Base-by-base conservation (phyloP, 345 rosid genomes). In the Boechera divaricarpa region DNA sequence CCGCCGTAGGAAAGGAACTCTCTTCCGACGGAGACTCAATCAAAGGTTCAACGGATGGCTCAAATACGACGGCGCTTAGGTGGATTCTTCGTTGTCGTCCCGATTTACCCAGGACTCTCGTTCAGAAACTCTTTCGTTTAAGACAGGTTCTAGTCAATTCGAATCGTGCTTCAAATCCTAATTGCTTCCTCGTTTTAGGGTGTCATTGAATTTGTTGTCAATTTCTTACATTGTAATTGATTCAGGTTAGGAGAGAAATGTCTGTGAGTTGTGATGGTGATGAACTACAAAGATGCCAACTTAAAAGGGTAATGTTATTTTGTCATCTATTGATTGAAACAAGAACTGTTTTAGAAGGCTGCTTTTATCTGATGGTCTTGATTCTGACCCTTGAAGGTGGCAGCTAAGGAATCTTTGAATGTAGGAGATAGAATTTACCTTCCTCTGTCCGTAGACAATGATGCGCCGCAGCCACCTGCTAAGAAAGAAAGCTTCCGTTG, bases 31-130 rank as follows among this genome's bases (percentile, higher is more conserved):
- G 59, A 49, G 15, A 56, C 7, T 52, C 73, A 0, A 42, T 36
- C n/a, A 74, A 74, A 74, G 31, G 12, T 4, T 33, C 73, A 9
- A 28, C 72, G 5, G 70, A 73, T 18, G 36, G 80, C 51, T 76
- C 86, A 11, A 57, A 5, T n/a, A 87, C 83, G 69, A 87, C 91
- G 62, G 98, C 97, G 53, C 80, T 94, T 33, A 89, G 86, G 83
- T 94, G 97, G 98, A 88, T 90, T 35, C 80, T 85, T 58, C 85
- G 81, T 60, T 94, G 95, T 83, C 89, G 95, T 83, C 97, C 97
- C 9, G 90, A 89, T 69, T 70, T 94, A 63, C 92, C 97, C n/a
- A 86, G 91, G 80, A 89, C 58, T 66, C 91, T 94, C 38, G 88
- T 94, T 10, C 98, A 89, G 76, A 94, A 92, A 81, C 91, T 94